phyloP scores from a whole-genome alignment of 208 protist genomes.

The Trypanosoma boissoni region DNA sequence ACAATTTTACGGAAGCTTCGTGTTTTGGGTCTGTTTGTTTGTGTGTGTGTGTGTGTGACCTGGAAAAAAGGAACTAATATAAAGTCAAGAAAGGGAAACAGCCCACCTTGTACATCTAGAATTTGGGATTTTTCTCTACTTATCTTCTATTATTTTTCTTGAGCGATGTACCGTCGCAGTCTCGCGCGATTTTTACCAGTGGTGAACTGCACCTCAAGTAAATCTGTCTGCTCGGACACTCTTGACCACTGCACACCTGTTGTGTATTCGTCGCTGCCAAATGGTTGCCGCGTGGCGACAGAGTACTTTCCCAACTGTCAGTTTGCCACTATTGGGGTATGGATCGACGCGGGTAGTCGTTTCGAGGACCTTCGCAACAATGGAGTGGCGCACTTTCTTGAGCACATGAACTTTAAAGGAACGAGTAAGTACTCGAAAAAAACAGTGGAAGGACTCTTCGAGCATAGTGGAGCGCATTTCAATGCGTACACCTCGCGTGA shows the following conservation, averaged over 20 bases:
- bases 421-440: slow-evolving; percentile 89
- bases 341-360: slow-evolving; percentile 96
- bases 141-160: slow-evolving; percentile 1
- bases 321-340: slow-evolving; percentile 96
- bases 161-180: slow-evolving; percentile 30
- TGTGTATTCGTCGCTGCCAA: slow-evolving; percentile 91
- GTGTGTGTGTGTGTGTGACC: not conserved
- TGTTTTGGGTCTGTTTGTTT: not conserved
- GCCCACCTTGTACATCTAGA: too few relatives aligned
- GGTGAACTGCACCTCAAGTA: slow-evolving; percentile 46
- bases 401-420: slow-evolving; percentile 99
- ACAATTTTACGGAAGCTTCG: too few relatives aligned
- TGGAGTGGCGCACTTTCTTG: slow-evolving; percentile 98
- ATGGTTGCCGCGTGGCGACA: slow-evolving; percentile 97
- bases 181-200: slow-evolving; percentile 11
- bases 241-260: slow-evolving; percentile 75
- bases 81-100: not conserved
- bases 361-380: slow-evolving; percentile 97
- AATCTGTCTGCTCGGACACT: slow-evolving; percentile 41
- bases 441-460: slow-evolving; percentile 93
- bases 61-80: not conserved
- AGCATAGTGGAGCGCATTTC: slow-evolving; percentile 97
- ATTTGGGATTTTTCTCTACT: too few relatives aligned
- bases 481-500: slow-evolving; percentile 99
- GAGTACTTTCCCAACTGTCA: slow-evolving; percentile 90